Conservation (phyloP, 495 filamentous ascomycete species). For the Pseudotulostoma volvatum region DNA sequence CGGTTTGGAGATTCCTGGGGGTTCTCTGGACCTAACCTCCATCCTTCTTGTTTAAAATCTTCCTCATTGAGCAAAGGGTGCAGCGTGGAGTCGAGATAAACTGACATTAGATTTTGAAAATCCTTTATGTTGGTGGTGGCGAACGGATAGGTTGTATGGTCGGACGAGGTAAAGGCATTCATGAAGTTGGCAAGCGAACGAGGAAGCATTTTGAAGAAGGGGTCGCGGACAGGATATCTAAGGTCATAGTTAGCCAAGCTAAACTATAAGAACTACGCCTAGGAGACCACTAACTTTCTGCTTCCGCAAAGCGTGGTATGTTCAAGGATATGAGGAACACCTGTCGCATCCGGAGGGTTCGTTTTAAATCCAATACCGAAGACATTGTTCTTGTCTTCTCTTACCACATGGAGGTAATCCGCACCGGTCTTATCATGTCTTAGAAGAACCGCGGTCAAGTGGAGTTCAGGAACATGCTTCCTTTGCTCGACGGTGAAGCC, state of each 20-base stretch:
- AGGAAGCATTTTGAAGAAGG: conserved; percentile 99
- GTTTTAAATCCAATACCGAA: conserved; percentile 99
- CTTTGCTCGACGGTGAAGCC: conserved; percentile 80
- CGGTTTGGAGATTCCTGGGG: conserved; percentile 36
- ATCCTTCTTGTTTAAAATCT: conserved; percentile 95
- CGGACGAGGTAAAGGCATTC: conserved; percentile 93
- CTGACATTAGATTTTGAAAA: conserved; percentile 87
- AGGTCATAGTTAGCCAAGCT: conserved; percentile 8
- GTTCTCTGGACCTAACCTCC: conserved; percentile 88
- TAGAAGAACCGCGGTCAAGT: conserved; percentile 77
- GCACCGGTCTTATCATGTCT: conserved; percentile 87
- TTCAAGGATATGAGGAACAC: conserved; percentile 92
- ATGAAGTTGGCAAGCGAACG: conserved; percentile 96
- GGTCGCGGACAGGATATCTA: conserved; percentile 89
- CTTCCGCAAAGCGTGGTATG: conserved; percentile 96
- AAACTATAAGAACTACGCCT: conserved; percentile 3
- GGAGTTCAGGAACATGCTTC: conserved; percentile 86
- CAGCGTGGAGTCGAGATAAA: conserved; percentile 89
- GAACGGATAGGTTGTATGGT: conserved; percentile 97
- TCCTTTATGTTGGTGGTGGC: conserved; percentile 94
- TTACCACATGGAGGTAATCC: conserved; percentile 85
- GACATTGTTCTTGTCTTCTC: conserved; percentile 96
- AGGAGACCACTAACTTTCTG: conserved; percentile 50
- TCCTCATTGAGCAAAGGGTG: conserved; percentile 71
- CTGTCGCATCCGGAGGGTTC: conserved; percentile 90